A percentile compares a stretch with the other conserved stretches of the same genome.
Conservation (phyloP, 805 yeast species). For the Candida ipomoeae region DNA sequence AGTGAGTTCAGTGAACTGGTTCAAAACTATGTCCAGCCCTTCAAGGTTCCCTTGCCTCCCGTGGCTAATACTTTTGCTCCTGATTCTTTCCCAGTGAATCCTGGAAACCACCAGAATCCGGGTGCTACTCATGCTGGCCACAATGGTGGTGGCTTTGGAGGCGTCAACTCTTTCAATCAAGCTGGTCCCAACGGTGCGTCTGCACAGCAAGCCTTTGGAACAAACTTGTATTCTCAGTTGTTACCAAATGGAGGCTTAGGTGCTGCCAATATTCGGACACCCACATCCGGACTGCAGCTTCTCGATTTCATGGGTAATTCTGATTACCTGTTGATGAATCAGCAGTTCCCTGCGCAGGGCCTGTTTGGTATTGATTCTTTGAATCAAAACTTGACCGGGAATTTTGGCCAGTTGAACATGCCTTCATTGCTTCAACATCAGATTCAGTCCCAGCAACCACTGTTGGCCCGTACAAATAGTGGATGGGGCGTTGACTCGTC, state of each 20-base stretch:
- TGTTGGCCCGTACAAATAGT: conserved; percentile 30
- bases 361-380: conserved; percentile 28
- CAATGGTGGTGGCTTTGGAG: background rate
- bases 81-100: background rate
- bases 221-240: conserved; percentile 27
- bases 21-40: conserved; percentile 55
- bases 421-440: conserved; percentile 36
- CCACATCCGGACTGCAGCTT: conserved; percentile 12
- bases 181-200: conserved; percentile 2
- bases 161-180: conserved; percentile 3
- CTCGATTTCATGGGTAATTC: conserved; percentile 17
- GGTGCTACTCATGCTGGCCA: background rate
- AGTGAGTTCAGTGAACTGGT: conserved; percentile 48
- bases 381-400: conserved; percentile 9
- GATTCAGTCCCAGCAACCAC: conserved; percentile 26
- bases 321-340: conserved; percentile 17
- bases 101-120: background rate
- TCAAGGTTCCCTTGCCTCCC: conserved; percentile 51
- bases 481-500: conserved; percentile 38
- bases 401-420: conserved; percentile 21
- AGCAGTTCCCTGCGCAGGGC: conserved; percentile 19
- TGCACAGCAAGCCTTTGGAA: conserved; percentile 13
- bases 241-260: conserved; percentile 27
- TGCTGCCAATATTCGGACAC: conserved; percentile 24
- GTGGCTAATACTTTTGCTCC: conserved; percentile 3